Percentiles rank a stretch among this genome's conserved stretches.
phyloP scores from a whole-genome alignment of 2,329 filamentous ascomycete genomes.

The Neobulgaria alba region DNA sequence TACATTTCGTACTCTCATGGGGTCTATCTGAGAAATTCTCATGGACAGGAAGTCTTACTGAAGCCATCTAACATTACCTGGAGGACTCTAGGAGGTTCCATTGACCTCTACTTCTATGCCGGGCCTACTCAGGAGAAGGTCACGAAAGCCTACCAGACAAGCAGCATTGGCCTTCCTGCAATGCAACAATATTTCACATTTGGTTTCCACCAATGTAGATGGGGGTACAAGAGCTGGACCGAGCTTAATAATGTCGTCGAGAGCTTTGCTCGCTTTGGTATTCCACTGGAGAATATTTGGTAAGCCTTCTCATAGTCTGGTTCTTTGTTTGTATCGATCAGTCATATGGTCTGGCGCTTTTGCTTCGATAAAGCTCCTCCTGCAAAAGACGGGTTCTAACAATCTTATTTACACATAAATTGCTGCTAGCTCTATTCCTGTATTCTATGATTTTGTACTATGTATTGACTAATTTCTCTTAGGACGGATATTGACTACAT shows the following conservation, averaged over 20 bases:
- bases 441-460: too few species aligned
- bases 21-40: slow-evolving; percentile 67
- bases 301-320: slow-evolving; percentile 23
- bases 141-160: slow-evolving; percentile 60
- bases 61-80: slow-evolving; percentile 58
- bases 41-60: slow-evolving; percentile 66
- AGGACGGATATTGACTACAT: slow-evolving; percentile 65
- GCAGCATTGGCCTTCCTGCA: slow-evolving; percentile 59
- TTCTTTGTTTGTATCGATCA: slow-evolving; percentile 30
- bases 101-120: slow-evolving; percentile 73
- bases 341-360: too few species aligned
- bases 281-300: slow-evolving; percentile 69
- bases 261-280: slow-evolving; percentile 53
- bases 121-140: slow-evolving; percentile 62
- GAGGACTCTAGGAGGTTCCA: slow-evolving; percentile 64
- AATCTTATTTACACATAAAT: too few species aligned
- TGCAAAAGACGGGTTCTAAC: too few species aligned
- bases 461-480: too few species aligned
- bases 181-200: slow-evolving; percentile 79
- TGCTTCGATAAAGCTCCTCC: too few species aligned
- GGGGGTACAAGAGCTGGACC: slow-evolving; percentile 71
- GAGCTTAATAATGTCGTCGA: slow-evolving; percentile 57
- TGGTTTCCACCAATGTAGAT: slow-evolving; percentile 76
- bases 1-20: slow-evolving; percentile 67
- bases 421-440: too few species aligned